Evolutionary conservation across 1,284 basidiomycete species (phyloP), one percentile per base, ranked within the genome.

Genomic region (Baeospora myosura): DNA sequence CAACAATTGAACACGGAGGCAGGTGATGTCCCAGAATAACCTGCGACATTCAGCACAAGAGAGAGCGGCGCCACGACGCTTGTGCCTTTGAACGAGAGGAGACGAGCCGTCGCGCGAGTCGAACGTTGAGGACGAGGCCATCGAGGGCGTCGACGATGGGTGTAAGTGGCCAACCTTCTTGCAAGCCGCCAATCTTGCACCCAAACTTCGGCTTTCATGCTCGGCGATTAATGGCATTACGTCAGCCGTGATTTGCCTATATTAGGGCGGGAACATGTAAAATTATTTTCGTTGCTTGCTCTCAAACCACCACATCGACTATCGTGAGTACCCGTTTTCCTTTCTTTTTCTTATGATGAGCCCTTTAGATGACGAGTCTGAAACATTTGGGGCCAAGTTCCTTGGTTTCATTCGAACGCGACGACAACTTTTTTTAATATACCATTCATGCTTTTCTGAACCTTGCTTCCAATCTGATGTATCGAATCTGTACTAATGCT

Each of bases 391-490:
- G 55, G 56, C 65, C 68, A 71, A 78, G 81, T 74, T 81, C 77
- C 76, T 78, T 74, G 68, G 55, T 60, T 58, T 52, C 52, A 52
- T 53, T 55, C 51, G 58, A 65, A 69, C 48, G 54, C 83, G 86
- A 88, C 75, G 86, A 88, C 55, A 68, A 66, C 53, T 61, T 58
- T 55, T 56, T 68, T 64, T 60, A n/a, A 59, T 68, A 68, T 83
- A 82, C 86, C 86, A 89, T 89, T 90, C 87, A 89, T 89, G 87
- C 84, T 71, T 81, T 72, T 66, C 87, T 89, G 87, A 89, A 45
- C 45, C 25, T 47, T 43, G 29, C 38, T 43, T 49, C 40, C 41
- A 8, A 28, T 40, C 41, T n/a, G n/a, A n/a, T n/a, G n/a, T n/a
- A n/a, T n/a, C n/a, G n/a, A n/a, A n/a, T n/a, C n/a, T n/a, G n/a